These are phyloP conservation scores for Anacardium occidentale DNA, from an alignment of 345 rosid genomes.

Conservation along the genomic window DNA sequence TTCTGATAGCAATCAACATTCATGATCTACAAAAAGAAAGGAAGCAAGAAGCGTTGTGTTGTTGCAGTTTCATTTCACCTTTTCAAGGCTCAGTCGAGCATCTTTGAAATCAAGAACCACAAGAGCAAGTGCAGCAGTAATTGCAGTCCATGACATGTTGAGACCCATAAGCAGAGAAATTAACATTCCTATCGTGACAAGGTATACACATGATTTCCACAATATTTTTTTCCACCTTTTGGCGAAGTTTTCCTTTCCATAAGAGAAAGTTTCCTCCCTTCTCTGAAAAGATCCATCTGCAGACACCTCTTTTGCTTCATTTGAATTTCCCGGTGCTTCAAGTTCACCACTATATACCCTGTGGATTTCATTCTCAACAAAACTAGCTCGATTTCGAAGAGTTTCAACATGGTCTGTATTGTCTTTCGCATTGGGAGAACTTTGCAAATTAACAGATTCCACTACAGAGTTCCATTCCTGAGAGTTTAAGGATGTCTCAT, in stretches of 20 bases:
- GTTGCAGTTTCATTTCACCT: conserved; percentile 44
- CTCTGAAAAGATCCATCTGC: conserved; percentile 14
- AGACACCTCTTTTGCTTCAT: conserved; percentile 40
- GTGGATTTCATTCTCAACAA: conserved; percentile 42
- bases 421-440: conserved; percentile 23
- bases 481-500: conserved; percentile 39
- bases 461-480: conserved; percentile 41
- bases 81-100: conserved; percentile 74
- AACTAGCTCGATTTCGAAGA: conserved; percentile 45
- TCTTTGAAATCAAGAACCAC: conserved; percentile 82
- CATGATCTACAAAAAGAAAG: not conserved
- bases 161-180: conserved; percentile 64
- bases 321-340: conserved; percentile 42
- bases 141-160: conserved; percentile 90
- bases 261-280: conserved; percentile 27
- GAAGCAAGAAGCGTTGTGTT: not conserved
- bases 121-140: conserved; percentile 79
- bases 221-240: conserved; percentile 47
- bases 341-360: conserved; percentile 5
- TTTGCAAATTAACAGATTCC: conserved; percentile 32
- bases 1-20: not conserved
- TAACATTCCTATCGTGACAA: conserved; percentile 66
- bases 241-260: conserved; percentile 23
- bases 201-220: conserved; percentile 66
- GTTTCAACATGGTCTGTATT: conserved; percentile 27